Evolutionary conservation across 306 rosid species (phyloP).

Genomic region (Vigna trinervia): DNA sequence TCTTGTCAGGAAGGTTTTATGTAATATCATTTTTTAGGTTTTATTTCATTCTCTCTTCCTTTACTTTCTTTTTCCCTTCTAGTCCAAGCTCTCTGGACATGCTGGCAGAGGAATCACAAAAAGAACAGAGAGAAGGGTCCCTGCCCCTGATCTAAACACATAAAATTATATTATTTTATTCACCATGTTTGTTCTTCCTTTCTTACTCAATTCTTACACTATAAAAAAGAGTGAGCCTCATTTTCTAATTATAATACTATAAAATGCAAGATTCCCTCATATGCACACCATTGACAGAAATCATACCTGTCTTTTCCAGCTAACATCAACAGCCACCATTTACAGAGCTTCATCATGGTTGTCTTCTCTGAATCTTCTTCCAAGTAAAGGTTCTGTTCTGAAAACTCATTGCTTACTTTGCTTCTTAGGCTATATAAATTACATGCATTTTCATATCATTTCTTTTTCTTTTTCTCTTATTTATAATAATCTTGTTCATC

Average conservation of each 20-base stretch:
- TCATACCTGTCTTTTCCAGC: not conserved
- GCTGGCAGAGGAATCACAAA: not conserved
- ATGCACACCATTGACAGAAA: not conserved
- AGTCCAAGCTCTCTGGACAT: not conserved
- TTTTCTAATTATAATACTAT: not conserved
- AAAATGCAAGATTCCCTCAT: not conserved
- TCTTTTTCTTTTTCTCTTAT: not conserved
- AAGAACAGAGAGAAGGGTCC: not conserved
- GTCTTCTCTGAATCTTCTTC: not conserved
- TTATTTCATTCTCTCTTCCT: no score
- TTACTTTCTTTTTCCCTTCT: no score
- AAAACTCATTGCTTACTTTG: no score
- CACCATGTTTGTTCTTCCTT: no score
- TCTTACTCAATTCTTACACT: not conserved
- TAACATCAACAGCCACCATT: not conserved
- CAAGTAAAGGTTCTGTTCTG: no score
- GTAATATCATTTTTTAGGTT: no score
- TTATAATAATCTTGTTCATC: not conserved
- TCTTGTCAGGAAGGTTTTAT: no score
- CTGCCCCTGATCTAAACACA: conserved; percentile 25
- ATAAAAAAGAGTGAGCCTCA: not conserved
- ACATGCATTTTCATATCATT: not conserved
- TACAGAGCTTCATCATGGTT: not conserved
- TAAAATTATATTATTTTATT: conserved; percentile 4
- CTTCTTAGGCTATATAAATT: not conserved